Conservation (phyloP, 2,329 filamentous ascomycete species). For the Ophiocordyceps camponoti-saundersi region DNA sequence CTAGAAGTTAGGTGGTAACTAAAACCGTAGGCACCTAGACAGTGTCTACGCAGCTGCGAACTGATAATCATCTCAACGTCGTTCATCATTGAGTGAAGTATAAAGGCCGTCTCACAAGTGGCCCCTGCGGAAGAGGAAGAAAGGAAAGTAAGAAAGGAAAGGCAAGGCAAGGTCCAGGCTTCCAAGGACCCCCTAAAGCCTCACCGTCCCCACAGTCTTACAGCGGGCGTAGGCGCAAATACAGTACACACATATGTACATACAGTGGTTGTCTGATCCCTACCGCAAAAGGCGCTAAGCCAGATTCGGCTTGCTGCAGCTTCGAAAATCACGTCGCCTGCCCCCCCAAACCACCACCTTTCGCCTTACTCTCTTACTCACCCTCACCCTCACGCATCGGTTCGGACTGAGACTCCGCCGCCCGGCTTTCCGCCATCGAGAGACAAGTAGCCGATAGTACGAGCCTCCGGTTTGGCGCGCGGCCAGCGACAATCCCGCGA, state of each 20-base stretch:
- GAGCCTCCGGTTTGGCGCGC: neutral
- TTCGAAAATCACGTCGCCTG: slow-evolving; percentile 12
- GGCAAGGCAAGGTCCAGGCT: neutral
- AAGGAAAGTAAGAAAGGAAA: too few species aligned
- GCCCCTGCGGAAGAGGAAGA: neutral
- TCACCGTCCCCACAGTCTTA: neutral
- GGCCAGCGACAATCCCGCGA: neutral
- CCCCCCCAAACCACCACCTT: slow-evolving; percentile 11
- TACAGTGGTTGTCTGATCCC: neutral
- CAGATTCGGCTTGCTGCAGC: slow-evolving; percentile 14
- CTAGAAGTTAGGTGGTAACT: too few species aligned
- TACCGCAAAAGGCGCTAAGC: slow-evolving; percentile 12
- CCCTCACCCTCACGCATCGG: slow-evolving; percentile 3
- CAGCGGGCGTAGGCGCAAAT: neutral
- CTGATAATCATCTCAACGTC: too few species aligned
- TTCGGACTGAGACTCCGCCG: slow-evolving; percentile 5
- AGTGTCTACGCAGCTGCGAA: too few species aligned
- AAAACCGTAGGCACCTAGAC: too few species aligned
- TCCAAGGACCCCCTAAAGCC: neutral
- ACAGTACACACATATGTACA: too few species aligned
- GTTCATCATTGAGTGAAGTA: too few species aligned
- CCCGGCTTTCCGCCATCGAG: slow-evolving; percentile 2
- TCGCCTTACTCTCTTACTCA: slow-evolving; percentile 1
- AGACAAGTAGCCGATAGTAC: slow-evolving; percentile 1
- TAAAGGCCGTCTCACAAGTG: neutral